Evolutionary conservation across 495 filamentous ascomycete species (phyloP).

Genomic region (Penicillium crystallinum): DNA sequence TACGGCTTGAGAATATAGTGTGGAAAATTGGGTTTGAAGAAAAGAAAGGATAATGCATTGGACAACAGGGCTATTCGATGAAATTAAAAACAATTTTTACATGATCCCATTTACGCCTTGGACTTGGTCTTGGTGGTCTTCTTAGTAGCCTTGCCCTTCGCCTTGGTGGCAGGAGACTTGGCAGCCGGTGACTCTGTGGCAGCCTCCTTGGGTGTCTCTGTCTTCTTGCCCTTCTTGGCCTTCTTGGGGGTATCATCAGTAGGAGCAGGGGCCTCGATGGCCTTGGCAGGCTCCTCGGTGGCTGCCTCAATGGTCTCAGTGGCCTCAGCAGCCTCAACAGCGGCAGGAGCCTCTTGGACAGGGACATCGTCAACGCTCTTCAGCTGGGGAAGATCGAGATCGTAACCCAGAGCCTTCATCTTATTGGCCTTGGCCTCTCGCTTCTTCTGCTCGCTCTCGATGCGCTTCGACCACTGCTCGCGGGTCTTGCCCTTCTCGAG

Average conservation of each 20-base stretch:
- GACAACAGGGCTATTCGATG: constrained; percentile 14
- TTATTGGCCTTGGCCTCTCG: constrained; percentile 62
- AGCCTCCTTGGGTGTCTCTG: constrained; percentile 24
- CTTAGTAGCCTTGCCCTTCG: constrained; percentile 31
- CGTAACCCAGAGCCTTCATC: constrained; percentile 77
- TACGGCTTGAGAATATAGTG: no score
- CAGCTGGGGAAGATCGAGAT: constrained; percentile 68
- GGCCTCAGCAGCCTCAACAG: constrained; percentile 21
- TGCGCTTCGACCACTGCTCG: constrained; percentile 69
- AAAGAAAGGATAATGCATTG: constrained; percentile 8
- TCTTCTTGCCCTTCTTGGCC: constrained; percentile 35
- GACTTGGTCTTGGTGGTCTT: constrained; percentile 33
- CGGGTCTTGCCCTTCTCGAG: constrained; percentile 65
- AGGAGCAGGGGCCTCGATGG: constrained; percentile 18
- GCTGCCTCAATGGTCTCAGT: constrained; percentile 22
- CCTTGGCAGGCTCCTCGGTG: constrained; percentile 3
- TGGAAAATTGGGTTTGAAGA: background rate
- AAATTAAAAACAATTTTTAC: constrained; percentile 18
- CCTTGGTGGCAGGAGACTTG: constrained; percentile 16
- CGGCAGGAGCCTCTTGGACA: constrained; percentile 31
- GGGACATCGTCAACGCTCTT: constrained; percentile 61
- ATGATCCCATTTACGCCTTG: constrained; percentile 29
- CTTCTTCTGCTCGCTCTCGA: constrained; percentile 63
- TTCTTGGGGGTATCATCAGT: constrained; percentile 36
- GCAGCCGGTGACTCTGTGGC: constrained; percentile 15